Evolutionary conservation across 805 yeast genomes (phyloP).

Genomic region (Clavispora carvajalis): DNA sequence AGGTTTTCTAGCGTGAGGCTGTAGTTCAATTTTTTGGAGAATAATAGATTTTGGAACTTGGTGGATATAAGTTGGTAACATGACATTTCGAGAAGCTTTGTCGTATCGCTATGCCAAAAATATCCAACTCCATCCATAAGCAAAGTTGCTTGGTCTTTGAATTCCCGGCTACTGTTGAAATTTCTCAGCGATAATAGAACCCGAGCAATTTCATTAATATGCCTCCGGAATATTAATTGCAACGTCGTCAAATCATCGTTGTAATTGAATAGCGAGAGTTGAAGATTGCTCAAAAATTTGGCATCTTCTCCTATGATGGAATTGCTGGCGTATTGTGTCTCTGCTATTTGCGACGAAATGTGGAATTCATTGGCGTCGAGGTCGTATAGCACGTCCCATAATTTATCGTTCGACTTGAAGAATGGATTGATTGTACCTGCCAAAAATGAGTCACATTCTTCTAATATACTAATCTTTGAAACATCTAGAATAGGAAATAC

Average conservation of each 20-base stretch:
- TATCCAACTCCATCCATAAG: slow-evolving; percentile 40
- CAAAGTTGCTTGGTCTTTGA: slow-evolving; percentile 17
- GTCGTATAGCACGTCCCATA: slow-evolving; percentile 62
- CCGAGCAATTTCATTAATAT: slow-evolving; percentile 38
- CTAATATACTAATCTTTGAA: slow-evolving; percentile 47
- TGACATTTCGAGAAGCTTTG: slow-evolving; percentile 35
- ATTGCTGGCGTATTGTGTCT: slow-evolving; percentile 20
- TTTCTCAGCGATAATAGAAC: slow-evolving; percentile 35
- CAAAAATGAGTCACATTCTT: slow-evolving; percentile 38
- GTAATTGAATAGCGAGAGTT: slow-evolving; percentile 37
- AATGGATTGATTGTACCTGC: slow-evolving; percentile 69
- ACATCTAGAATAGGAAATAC: slow-evolving; percentile 60
- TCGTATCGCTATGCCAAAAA: slow-evolving; percentile 39
- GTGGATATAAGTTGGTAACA: slow-evolving; percentile 36
- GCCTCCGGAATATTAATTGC: slow-evolving; percentile 39
- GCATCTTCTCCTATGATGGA: slow-evolving; percentile 44
- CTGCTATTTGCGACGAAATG: slow-evolving; percentile 20
- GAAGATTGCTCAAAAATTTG: slow-evolving; percentile 37
- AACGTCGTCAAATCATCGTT: slow-evolving; percentile 44
- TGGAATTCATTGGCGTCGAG: slow-evolving; percentile 46
- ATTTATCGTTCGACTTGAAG: slow-evolving; percentile 46
- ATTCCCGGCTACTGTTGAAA: slow-evolving; percentile 19
- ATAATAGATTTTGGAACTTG: slow-evolving; percentile 31
- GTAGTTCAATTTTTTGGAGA: slow-evolving; percentile 26
- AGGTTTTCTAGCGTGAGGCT: slow-evolving; percentile 31